Percentiles rank a stretch among this genome's conserved stretches.
Evolutionary conservation across 208 protist genomes (phyloP).

Genomic region (Lotmaria passim): DNA sequence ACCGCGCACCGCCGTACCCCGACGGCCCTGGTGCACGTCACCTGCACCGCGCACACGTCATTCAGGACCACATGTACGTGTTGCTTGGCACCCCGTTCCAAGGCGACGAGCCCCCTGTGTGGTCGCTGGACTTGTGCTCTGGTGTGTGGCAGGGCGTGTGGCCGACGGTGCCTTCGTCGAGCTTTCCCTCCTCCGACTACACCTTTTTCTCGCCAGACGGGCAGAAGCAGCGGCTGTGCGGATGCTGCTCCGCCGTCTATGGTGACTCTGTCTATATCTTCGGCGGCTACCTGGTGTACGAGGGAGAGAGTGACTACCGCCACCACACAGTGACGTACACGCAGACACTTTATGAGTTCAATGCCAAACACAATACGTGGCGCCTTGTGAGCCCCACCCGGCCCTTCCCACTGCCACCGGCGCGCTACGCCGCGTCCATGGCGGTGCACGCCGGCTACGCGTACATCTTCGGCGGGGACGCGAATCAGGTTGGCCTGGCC

Average conservation of each 20-base stretch:
- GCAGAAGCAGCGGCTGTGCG: constrained; percentile 27
- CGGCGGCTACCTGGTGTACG: constrained; percentile 44
- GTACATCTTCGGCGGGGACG: constrained; percentile 83
- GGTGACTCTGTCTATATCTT: constrained; percentile 69
- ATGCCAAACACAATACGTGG: constrained; percentile 52
- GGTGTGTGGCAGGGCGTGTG: constrained; percentile 61
- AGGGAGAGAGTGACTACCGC: background rate
- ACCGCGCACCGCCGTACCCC: constrained; percentile 50
- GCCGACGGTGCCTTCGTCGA: constrained; percentile 3
- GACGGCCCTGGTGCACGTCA: constrained; percentile 73
- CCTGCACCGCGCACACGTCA: constrained; percentile 75
- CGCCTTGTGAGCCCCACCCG: constrained; percentile 7
- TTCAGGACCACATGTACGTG: constrained; percentile 79
- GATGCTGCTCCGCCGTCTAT: constrained; percentile 62
- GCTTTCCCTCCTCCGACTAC: background rate
- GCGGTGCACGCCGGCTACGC: constrained; percentile 46
- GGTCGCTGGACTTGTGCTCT: constrained; percentile 68
- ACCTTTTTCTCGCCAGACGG: background rate
- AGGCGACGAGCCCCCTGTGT: constrained; percentile 35
- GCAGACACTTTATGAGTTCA: constrained; percentile 59
- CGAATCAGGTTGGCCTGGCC: constrained; percentile 33
- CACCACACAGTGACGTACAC: constrained; percentile 34
- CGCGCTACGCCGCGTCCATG: constrained; percentile 68
- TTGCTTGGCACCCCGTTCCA: constrained; percentile 58
- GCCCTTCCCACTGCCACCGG: constrained; percentile 19